A percentile compares a stretch with the other conserved stretches of the same genome.
Evolutionary conservation across 441 rosid genomes (phyloP).

Genomic region (Capsella rubella): DNA sequence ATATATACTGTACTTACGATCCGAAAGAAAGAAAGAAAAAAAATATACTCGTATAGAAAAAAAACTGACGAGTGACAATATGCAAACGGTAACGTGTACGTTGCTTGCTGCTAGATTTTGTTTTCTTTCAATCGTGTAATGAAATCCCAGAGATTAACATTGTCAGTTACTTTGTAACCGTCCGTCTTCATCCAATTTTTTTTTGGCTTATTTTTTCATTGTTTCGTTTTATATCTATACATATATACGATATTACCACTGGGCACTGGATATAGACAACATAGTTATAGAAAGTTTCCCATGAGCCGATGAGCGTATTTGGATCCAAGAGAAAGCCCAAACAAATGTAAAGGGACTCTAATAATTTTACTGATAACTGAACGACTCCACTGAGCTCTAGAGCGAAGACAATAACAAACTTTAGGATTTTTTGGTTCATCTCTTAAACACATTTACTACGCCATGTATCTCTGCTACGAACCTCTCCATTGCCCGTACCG

Average conservation of each 20-base stretch:
- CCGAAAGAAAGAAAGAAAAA: too few species aligned
- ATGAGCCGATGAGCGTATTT: too few species aligned
- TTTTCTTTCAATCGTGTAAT: slow-evolving; percentile 11
- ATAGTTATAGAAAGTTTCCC: too few species aligned
- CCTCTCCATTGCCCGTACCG: slow-evolving; percentile 49
- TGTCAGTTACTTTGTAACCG: slow-evolving; percentile 21
- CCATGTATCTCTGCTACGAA: slow-evolving; percentile 44
- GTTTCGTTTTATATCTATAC: neutral
- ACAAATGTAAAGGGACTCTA: too few species aligned
- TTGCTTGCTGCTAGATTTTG: slow-evolving; percentile 2
- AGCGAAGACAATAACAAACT: neutral
- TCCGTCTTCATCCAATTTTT: neutral
- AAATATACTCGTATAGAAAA: neutral
- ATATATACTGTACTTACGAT: too few species aligned
- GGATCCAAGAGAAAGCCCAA: too few species aligned
- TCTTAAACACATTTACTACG: slow-evolving; percentile 4
- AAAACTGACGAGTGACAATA: neutral
- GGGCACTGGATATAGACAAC: too few species aligned
- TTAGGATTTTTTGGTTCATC: neutral
- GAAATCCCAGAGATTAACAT: neutral
- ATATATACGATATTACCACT: too few species aligned
- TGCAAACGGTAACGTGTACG: slow-evolving; percentile 5
- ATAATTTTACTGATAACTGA: too few species aligned
- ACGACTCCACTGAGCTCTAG: neutral
- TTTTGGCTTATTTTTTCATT: slow-evolving; percentile 5